Conservation (phyloP, 495 filamentous ascomycete species). For the Immersiella caudata region DNA sequence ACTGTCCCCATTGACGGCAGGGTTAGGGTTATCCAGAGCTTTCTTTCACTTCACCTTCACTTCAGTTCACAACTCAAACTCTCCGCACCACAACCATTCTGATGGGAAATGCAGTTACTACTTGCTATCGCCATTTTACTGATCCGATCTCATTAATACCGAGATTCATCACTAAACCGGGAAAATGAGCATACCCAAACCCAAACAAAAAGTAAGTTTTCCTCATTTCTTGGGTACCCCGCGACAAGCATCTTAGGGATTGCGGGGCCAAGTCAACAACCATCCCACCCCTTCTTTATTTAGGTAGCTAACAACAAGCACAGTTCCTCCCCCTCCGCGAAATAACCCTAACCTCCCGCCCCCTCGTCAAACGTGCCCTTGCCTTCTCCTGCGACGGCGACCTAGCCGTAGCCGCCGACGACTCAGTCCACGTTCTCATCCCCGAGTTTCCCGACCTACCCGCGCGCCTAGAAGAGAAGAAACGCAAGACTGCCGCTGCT, state of each 20-base stretch:
- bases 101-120: background rate
- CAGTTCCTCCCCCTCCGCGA: slow-evolving; percentile 47
- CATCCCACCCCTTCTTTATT: background rate
- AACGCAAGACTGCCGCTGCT: slow-evolving; percentile 6
- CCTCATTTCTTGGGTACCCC: slow-evolving; percentile 1
- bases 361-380: slow-evolving; percentile 48
- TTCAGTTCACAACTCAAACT: no score
- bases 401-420: slow-evolving; percentile 50
- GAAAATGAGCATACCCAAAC: slow-evolving; percentile 22
- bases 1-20: background rate
- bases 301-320: slow-evolving; percentile 20
- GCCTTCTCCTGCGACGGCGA: slow-evolving; percentile 54
- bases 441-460: slow-evolving; percentile 44
- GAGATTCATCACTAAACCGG: background rate
- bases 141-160: background rate
- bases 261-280: background rate
- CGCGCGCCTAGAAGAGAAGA: slow-evolving; percentile 18
- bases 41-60: background rate
- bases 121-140: background rate
- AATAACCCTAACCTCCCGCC: slow-evolving; percentile 45
- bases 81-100: no score
- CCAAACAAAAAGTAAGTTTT: slow-evolving; percentile 29
- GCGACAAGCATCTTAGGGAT: background rate
- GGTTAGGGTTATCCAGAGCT: background rate
- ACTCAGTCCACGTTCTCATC: slow-evolving; percentile 50